Evolutionary conservation across 805 yeast genomes (phyloP), one percentile per base, ranked within the genome.

Genomic region (Alloascoidea africana): DNA sequence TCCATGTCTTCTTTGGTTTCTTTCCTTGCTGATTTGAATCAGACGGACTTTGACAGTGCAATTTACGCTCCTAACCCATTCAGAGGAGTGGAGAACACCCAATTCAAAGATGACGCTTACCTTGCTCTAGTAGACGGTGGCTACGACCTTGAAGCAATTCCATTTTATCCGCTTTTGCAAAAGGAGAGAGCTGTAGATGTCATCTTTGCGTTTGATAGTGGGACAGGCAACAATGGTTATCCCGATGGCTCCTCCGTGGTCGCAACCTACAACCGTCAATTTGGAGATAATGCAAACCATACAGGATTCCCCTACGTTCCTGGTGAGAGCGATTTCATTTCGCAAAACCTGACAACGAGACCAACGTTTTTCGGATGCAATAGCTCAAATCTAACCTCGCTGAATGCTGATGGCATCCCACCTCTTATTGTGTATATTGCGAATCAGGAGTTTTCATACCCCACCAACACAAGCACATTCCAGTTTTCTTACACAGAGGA

Each of bases 341-440:
- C 67, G 41, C 47, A 59, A 44, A 80, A 79, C 41, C 62, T 84
- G 44, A 77, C 83, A 13, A 62, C 76, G 5, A 67, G 59, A 42
- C 94, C 94, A 37, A 66, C 79, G 0, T 84, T 85, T 60, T 85
- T 85, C 52, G 95, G 95, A 19, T 84, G 95, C 56, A 68, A 80
- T 51, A 66, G 81, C 3, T 46, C 56, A 1, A 79, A 81, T 50
- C 58, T 79, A 51, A 73, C 85, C 2, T 57, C 55, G 11, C 60
- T 80, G 41, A 52, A 62, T 34, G 60, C 63, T 17, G 59, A 52
- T 35, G 50, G 54, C 59, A 17, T 65, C 17, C 85, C 87, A 27
- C 93, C 94, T 2, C 62, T 84, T 41, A 65, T 85, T 32, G 73
- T 85, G 13, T 83, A 80, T 49, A 64, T 72, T 39, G 87, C 93